Evolutionary conservation across 2,329 filamentous ascomycete species (phyloP).

Genomic region (Dendrostoma leiphaemia): DNA sequence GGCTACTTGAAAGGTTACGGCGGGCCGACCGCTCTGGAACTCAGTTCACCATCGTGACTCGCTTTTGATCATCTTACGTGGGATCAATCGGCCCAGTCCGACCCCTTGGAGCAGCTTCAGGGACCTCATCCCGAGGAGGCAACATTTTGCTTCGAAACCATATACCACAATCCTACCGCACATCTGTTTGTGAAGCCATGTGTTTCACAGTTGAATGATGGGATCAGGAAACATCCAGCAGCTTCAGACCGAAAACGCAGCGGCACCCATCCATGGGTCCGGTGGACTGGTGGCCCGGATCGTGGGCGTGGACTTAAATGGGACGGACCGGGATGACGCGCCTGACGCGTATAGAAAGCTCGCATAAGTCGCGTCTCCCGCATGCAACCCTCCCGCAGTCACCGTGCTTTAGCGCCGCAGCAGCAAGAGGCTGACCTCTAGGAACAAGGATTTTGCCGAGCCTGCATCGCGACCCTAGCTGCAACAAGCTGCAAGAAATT

Average conservation of each 20-base stretch:
- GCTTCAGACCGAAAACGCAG: constrained; percentile 10
- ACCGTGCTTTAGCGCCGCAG: constrained; percentile 4
- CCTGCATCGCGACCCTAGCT: background rate
- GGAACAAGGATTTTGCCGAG: constrained; percentile 4
- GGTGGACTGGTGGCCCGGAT: constrained; percentile 5
- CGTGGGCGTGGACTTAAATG: background rate
- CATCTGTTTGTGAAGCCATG: constrained; percentile 4
- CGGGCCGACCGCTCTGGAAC: background rate
- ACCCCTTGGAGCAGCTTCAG: background rate
- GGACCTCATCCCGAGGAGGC: background rate
- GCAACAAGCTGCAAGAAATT: constrained; percentile 1
- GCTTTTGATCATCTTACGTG: background rate
- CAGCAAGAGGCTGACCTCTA: constrained; percentile 6
- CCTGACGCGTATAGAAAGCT: constrained; percentile 8
- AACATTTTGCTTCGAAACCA: constrained; percentile 11
- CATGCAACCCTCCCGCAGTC: constrained; percentile 1
- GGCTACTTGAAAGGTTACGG: background rate
- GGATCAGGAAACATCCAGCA: background rate
- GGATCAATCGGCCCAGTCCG: constrained; percentile 4
- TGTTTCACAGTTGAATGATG: constrained; percentile 3
- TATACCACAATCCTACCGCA: background rate
- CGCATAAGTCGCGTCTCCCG: constrained; percentile 2
- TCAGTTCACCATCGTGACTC: background rate
- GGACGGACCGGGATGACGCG: constrained; percentile 14
- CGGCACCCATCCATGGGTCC: constrained; percentile 1